Evolutionary conservation across 2,329 filamentous ascomycete species (phyloP).

Genomic region (Stagonosporopsis chrysanthemi): DNA sequence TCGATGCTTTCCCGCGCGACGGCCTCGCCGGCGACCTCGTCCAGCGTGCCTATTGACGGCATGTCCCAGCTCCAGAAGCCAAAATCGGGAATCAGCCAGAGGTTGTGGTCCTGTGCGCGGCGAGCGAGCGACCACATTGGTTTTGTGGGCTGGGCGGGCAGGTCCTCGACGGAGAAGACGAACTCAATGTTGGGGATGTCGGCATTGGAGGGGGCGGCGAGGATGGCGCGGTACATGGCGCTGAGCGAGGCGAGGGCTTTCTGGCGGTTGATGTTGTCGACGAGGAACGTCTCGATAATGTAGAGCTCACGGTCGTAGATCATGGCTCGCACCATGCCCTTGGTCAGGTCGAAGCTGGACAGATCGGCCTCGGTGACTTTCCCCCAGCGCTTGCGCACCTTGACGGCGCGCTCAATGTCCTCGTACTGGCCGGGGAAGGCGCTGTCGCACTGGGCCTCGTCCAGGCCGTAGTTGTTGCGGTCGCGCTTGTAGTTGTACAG

Average conservation of each 20-base stretch:
- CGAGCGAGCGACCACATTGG: slow-evolving; percentile 45
- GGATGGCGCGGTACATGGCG: slow-evolving; percentile 41
- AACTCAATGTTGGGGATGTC: slow-evolving; percentile 45
- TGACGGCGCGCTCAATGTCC: slow-evolving; percentile 40
- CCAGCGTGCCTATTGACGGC: slow-evolving; percentile 39
- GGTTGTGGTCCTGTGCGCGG: slow-evolving; percentile 39
- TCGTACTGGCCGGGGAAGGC: slow-evolving; percentile 45
- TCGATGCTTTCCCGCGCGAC: slow-evolving; percentile 37
- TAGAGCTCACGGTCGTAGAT: slow-evolving; percentile 44
- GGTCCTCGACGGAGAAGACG: slow-evolving; percentile 44
- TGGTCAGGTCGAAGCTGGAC: slow-evolving; percentile 38
- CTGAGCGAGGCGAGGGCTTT: slow-evolving; percentile 42
- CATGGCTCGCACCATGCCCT: slow-evolving; percentile 46
- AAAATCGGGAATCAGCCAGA: slow-evolving; percentile 48
- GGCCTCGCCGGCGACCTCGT: slow-evolving; percentile 40
- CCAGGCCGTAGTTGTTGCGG: slow-evolving; percentile 39
- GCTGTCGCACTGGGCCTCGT: slow-evolving; percentile 41
- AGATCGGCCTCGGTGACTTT: slow-evolving; percentile 39
- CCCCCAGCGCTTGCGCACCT: slow-evolving; percentile 30
- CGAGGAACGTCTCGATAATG: slow-evolving; percentile 40
- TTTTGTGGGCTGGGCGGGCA: slow-evolving; percentile 39
- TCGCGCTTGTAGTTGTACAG: slow-evolving; percentile 41
- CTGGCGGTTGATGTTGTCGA: slow-evolving; percentile 47
- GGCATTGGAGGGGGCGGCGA: slow-evolving; percentile 30
- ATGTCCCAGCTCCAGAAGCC: slow-evolving; percentile 48